Base-by-base conservation (phyloP, 345 rosid species). In the Psidium guajava region DNA sequence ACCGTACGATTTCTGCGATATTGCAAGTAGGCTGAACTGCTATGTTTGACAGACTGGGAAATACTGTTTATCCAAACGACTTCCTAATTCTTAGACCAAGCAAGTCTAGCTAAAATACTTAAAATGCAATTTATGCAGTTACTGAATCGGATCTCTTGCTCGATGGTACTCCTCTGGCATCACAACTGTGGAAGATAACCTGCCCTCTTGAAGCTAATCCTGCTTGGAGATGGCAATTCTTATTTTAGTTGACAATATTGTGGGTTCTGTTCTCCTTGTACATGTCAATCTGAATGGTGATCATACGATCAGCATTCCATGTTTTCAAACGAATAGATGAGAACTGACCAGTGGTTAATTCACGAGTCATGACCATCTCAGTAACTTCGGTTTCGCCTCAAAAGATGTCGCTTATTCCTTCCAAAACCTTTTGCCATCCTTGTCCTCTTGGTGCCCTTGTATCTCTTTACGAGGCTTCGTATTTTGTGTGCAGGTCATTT, bases 221-320 rank as follows among this genome's bases (percentile, higher is more conserved):
- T 47, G 86, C 87, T 83, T 95, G 98, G 99, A 95, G 95, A 95
- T 95, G 99, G 99, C 95, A 95, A 89, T 54, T 16, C 27, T 74
- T 53, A 5, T 13, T 36, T 51, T 54, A 18, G 24, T 9, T 8
- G 47, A 69, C 42, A 11, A 1, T 69, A 47, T 69, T 20, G 47
- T 0, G 47, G 80, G 18, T 36, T 36, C 7, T 36, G 80, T 69
- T 36, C 10, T 69, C 24, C 42, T 36, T 18, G 40, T 52, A 52
- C 83, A n/a, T 14, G 28, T 81, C 54, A 7, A 50, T 32, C 40
- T 40, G 22, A 15, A 40, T 10, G 47, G 56, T n/a, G 54, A 81
- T 81, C 56, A 3, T 69, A 36, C 6, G 40, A 69, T 18, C 25
- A 3, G 21, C 4, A 20, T 69, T 36, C 25, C 47, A 1, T 8